Percentiles rank a stretch among this genome's conserved stretches.
Conservation (phyloP, 345 rosid genomes). For the Cardamine occulta region DNA sequence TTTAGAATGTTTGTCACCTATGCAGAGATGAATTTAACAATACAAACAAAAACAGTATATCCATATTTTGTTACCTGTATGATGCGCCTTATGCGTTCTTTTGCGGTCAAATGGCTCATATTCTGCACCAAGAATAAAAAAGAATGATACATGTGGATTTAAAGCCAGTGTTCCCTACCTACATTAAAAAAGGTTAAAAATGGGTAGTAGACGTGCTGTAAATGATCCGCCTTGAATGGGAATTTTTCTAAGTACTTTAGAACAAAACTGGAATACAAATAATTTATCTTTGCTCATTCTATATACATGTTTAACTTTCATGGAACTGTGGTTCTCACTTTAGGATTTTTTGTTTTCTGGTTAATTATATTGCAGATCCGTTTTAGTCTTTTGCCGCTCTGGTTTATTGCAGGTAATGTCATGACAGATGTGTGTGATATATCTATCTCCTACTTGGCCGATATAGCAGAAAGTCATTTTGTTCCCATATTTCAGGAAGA, state of each 20-base stretch:
- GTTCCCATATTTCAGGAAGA: conserved; percentile 51
- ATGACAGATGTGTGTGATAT: conserved; percentile 28
- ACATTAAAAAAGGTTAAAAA: not conserved
- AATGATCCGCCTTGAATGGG: conserved; percentile 1
- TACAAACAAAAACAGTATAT: not conserved
- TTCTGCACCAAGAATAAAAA: not conserved
- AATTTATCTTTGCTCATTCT: conserved; percentile 1
- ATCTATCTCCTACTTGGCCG: conserved; percentile 12
- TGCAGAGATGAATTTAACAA: conserved; percentile 10
- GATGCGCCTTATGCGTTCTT: conserved; percentile 1
- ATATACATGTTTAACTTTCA: not conserved
- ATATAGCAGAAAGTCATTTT: conserved; percentile 13
- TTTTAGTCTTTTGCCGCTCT: conserved; percentile 61
- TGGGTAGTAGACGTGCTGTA: not conserved
- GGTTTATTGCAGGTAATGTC: conserved; percentile 72
- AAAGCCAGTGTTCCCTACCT: conserved; percentile 10
- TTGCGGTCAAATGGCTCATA: conserved; percentile 9
- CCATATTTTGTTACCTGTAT: not conserved
- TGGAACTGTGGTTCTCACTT: conserved; percentile 31
- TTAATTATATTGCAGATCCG: conserved; percentile 56
- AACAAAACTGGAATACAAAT: conserved; percentile 8
- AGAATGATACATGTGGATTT: not conserved
- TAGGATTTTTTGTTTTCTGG: conserved; percentile 13
- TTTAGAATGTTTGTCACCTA: conserved; percentile 23
- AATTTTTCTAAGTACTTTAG: not conserved